Evolutionary conservation across 192 early-diverging fungal species (phyloP), one percentile per base, ranked within the genome.

Genomic region (Coemansia sp.): DNA sequence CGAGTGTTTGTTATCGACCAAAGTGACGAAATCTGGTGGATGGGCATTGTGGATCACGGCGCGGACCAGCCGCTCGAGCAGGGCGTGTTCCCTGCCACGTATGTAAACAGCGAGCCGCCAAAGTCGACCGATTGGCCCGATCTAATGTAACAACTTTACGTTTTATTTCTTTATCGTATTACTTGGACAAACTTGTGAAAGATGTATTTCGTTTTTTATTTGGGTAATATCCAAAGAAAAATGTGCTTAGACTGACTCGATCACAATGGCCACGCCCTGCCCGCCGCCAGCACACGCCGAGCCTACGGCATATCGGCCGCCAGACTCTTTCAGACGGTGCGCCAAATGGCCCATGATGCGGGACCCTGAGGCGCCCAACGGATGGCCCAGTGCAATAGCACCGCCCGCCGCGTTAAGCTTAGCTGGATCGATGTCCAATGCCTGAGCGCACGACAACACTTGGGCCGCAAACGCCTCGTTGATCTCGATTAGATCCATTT

Each of bases 401-500:
- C 96, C 96, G 57, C 96, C 96, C 52, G 93, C 90, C 41, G 85
- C 65, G 78, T 98, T 98, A 49, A 91, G 85, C 68, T 87, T 93
- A 32, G 61, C 76, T 19, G 85, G 86, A 61, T 94, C 89, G 24
- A 96, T 73, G 9, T 91, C 91, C 21, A 98, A 83, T 60, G 92
- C 94, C 85, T 91, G 92, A 65, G 90, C 90, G 21, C 93, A 92
- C 15, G 95, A 88, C 52, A 97, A 74, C 70, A 90, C 91, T 74
- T 97, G 95, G 15, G 90, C 89, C 47, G 93, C 93, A 81, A 98
- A 98, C n/a, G 97, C 97, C 83, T 98, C 97, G 78, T 98, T 98
- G 75, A 98, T 91, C 79, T 98, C 97, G 57, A 96, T 78, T 14
- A 96, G 69, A 57, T 89, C 90, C 87, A 98, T 96, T 69, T 97